Evolutionary conservation across 495 filamentous ascomycete species (phyloP), one percentile per base, ranked within the genome.

Genomic region (Hyaloscypha variabilis): DNA sequence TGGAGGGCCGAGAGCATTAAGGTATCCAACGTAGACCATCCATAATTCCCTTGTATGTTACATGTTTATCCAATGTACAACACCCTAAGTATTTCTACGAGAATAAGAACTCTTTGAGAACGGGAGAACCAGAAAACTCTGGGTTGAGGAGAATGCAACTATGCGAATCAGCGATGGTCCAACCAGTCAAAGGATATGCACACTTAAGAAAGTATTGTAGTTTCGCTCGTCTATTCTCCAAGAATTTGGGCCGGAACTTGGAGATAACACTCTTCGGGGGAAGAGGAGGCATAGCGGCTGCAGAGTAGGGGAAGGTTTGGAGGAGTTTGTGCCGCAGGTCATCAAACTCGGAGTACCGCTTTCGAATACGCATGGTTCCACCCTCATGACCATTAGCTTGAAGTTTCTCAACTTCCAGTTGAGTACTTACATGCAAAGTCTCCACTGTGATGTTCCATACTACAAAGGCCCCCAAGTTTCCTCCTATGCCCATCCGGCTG

Each of bases 331-430:
- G 69, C 11, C 82, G 76, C 19, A 86, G 75, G 42, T 80, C 80
- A 69, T 85, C 81, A 65, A 86, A 85, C 57, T 86, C 83, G n/a
- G 82, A 85, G 70, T 85, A 86, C 59, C 83, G 78, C 66, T 85
- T 86, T 55, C 83, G 77, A 25, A 86, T 84, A 63, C 80, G 78
- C 74, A 86, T 85, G 19, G 73, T 74, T 42, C 79, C 77, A 21
- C 83, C 83, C 81, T 86, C n/a, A 39, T 29, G n/a, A 8, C 28
- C 8, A 34, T 64, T 13, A 65, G 50, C 46, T n/a, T 23, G 26
- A 14, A 51, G 28, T 30, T 21, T 34, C 17, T 46, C 4, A 17
- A 3, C 19, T 46, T 17, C 13, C 14, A 46, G 19, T 19, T 17
- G 39, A 46, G 17, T 1, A 46, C 55, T 56, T 66, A 72, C 70